A percentile compares a stretch with the other conserved stretches of the same genome.
phyloP scores from a whole-genome alignment of 257 asterid genomes.

The Fraxinus excelsior region DNA sequence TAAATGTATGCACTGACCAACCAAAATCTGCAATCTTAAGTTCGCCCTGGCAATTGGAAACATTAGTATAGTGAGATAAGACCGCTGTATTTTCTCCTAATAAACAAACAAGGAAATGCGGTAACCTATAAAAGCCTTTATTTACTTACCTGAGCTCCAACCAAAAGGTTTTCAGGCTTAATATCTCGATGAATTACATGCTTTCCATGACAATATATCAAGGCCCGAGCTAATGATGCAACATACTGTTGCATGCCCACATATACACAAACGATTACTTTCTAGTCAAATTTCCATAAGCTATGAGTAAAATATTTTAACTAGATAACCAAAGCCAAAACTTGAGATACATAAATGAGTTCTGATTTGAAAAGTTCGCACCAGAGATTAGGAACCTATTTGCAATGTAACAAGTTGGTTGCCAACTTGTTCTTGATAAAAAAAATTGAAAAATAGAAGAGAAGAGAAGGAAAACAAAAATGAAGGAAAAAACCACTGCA shows the following conservation, averaged over 20 bases:
- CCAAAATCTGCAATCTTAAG: conserved; percentile 97
- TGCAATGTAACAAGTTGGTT: not conserved
- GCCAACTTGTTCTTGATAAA: not conserved
- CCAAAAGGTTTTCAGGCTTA: conserved; percentile 93
- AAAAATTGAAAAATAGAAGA: conserved; percentile 15
- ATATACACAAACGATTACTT: conserved; percentile 2
- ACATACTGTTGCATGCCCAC: conserved; percentile 64
- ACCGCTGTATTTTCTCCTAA: conserved; percentile 8
- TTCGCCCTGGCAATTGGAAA: conserved; percentile 69
- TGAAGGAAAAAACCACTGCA: not conserved
- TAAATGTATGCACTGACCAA: conserved; percentile 98
- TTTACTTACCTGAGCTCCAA: conserved; percentile 78
- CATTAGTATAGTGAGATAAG: conserved; percentile 18
- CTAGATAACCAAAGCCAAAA: not conserved
- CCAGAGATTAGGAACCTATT: not conserved
- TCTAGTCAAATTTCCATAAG: not conserved
- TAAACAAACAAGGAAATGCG: not conserved
- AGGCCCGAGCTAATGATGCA: conserved; percentile 94
- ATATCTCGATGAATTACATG: conserved; percentile 97
- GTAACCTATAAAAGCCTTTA: not conserved
- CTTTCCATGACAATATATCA: conserved; percentile 93
- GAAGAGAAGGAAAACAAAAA: conserved; percentile 5
- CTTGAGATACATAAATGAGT: not conserved
- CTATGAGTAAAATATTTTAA: not conserved
- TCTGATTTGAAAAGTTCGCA: not conserved